Conservation (phyloP, 1,284 basidiomycete genomes). For the Boletus subluridellus region DNA sequence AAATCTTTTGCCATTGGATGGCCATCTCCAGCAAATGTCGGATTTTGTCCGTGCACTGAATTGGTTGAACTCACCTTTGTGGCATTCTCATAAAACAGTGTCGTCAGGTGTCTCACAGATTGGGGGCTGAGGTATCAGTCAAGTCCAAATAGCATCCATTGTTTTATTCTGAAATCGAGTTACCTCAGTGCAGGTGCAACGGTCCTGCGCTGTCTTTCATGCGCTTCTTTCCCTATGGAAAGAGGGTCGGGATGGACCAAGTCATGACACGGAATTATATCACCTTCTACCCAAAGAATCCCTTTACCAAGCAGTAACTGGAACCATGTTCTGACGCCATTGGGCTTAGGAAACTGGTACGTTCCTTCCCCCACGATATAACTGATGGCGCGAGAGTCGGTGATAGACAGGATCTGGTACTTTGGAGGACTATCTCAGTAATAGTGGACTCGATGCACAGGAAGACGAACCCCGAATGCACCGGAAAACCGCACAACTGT, state of each 20-base stretch:
- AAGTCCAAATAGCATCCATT: background rate
- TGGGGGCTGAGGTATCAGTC: slow-evolving; percentile 39
- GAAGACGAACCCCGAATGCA: slow-evolving; percentile 46
- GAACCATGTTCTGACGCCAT: slow-evolving; percentile 59
- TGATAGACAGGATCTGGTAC: slow-evolving; percentile 55
- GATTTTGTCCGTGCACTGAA: background rate
- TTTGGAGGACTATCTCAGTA: slow-evolving; percentile 23
- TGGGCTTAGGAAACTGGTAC: slow-evolving; percentile 57
- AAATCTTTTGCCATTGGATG: slow-evolving; percentile 44
- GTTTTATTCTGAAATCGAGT: slow-evolving; percentile 1
- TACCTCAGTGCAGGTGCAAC: slow-evolving; percentile 57
- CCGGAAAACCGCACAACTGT: slow-evolving; percentile 52
- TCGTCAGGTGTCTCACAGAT: slow-evolving; percentile 47
- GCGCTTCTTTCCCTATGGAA: slow-evolving; percentile 46
- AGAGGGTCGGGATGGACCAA: background rate
- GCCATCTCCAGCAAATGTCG: slow-evolving; percentile 33
- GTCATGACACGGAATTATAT: background rate
- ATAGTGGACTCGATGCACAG: background rate
- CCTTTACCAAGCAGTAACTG: slow-evolving; percentile 54
- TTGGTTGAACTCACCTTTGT: slow-evolving; percentile 32
- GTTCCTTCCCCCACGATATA: slow-evolving; percentile 51
- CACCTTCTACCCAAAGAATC: slow-evolving; percentile 62
- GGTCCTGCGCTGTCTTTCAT: slow-evolving; percentile 49
- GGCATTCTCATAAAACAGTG: slow-evolving; percentile 51
- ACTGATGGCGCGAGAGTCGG: slow-evolving; percentile 49